These are phyloP conservation scores for Solanum pimpinellifolium DNA, from an alignment of 257 asterid species.

Conservation along the genomic window DNA sequence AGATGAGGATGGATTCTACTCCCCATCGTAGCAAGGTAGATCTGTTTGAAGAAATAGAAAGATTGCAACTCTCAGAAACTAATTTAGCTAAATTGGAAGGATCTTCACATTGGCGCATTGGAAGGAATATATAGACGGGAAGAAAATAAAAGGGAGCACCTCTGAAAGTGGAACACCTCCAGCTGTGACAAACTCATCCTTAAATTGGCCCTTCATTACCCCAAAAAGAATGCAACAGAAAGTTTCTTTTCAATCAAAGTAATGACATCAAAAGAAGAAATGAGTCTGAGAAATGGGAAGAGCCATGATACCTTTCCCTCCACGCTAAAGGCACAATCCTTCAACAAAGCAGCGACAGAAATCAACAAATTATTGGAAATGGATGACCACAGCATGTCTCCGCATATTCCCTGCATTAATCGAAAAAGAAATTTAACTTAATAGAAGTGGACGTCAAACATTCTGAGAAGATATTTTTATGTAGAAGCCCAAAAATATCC, in stretches of 20 bases:
- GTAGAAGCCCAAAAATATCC: constrained; percentile 7
- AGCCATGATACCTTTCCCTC: constrained; percentile 63
- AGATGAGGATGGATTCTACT: constrained; percentile 53
- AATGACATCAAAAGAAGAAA: background rate
- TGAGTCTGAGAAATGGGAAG: background rate
- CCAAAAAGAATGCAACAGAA: background rate
- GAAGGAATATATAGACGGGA: background rate
- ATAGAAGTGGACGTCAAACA: constrained; percentile 4
- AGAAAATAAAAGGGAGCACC: constrained; percentile 31
- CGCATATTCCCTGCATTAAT: constrained; percentile 37
- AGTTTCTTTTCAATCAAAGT: background rate
- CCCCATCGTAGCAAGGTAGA: constrained; percentile 68
- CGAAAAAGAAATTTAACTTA: background rate
- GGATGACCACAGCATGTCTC: constrained; percentile 79
- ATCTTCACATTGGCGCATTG: background rate
- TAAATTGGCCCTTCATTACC: constrained; percentile 71
- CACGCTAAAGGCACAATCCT: constrained; percentile 52
- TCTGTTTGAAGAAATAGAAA: constrained; percentile 25
- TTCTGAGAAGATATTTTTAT: background rate
- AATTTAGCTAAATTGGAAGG: background rate
- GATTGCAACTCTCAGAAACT: background rate
- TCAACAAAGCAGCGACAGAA: constrained; percentile 50
- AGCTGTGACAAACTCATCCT: constrained; percentile 96
- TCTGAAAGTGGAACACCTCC: constrained; percentile 97
- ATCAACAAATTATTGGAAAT: constrained; percentile 42